Base-by-base conservation (phyloP, 495 filamentous ascomycete genomes). In the Talaromyces thailandensis region DNA sequence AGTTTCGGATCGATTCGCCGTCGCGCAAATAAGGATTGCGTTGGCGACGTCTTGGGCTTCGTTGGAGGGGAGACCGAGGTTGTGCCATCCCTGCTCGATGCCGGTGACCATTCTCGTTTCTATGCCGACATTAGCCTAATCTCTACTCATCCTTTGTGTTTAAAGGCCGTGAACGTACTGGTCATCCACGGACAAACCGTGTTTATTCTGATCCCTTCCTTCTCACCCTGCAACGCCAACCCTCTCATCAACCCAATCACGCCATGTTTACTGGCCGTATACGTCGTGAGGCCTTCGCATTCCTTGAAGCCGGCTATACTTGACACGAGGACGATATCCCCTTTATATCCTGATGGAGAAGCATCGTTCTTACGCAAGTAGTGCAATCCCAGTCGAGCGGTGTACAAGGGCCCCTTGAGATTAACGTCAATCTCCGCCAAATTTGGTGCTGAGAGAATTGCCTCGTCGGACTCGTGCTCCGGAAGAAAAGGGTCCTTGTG, bases 101-200 rank as follows among this genome's bases (percentile, higher is more conserved):
- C 72, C 72, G 21, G 64, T 64, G 23, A 76, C 71, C 67, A 76
- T 62, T 2, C 64, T 53, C 9, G 73, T 76, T 60, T 69, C 72
- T 73, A 53, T 16, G 23, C 18, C 4, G n/a, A 52, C 21, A 58
- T 58, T 35, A 58, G 29, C 28, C 1, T 32, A 1, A 29, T 35
- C 24, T 14, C 31, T 6, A 28, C n/a, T 29, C 28, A 29, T 28
- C 0, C n/a, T 23, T 11, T 24, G 6, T 18, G 7, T 56, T 7
- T 1, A 56, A 25, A 24, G 11, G 24, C 2, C 3, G 12, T 2
- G 29, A 12, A 68, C 71, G 23, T 63, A 75, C 72, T 73, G 2
- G 73, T 76, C 73, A 76, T 76, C 73, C 73, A 76, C 4, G 73
- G 73, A 67, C 73, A 76, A 57, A 76, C 65, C 2, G 69, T 71